Evolutionary conservation across 116 monocot species (phyloP).

Genomic region (Thalassia testudinum): DNA sequence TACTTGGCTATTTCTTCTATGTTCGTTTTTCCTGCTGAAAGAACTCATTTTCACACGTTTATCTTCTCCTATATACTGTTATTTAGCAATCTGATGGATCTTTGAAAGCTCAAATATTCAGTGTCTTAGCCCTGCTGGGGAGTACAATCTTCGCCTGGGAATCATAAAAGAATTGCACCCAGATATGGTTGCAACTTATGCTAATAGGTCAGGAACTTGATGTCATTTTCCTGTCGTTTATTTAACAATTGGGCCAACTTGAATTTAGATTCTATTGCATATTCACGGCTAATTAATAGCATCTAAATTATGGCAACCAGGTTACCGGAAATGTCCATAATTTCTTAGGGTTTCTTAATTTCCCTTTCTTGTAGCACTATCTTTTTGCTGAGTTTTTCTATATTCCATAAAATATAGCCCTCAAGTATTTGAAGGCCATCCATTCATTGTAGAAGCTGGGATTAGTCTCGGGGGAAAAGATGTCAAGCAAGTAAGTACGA

Average conservation of each 20-base stretch:
- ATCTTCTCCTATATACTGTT: no score
- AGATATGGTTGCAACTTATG: slow-evolving; percentile 94
- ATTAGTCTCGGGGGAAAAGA: slow-evolving; percentile 96
- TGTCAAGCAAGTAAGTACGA: slow-evolving; percentile 72
- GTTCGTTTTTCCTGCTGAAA: no score
- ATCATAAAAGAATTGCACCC: slow-evolving; percentile 96
- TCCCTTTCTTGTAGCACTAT: not conserved
- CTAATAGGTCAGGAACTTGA: slow-evolving; percentile 44
- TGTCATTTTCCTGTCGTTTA: not conserved
- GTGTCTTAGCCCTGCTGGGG: slow-evolving; percentile 99
- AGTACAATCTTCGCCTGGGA: slow-evolving; percentile 93
- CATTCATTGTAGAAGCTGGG: slow-evolving; percentile 99
- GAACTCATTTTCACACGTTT: not conserved
- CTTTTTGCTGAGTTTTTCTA: slow-evolving; percentile 1
- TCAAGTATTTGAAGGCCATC: slow-evolving; percentile 99
- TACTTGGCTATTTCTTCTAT: not conserved
- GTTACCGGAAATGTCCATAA: no score
- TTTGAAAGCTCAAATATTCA: slow-evolving; percentile 10
- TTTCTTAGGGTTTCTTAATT: no score
- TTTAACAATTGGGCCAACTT: not conserved
- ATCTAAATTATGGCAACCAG: no score
- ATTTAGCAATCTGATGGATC: no score
- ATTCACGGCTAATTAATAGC: no score
- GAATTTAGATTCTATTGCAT: not conserved
- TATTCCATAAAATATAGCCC: slow-evolving; percentile 14